These are phyloP conservation scores for sorghum (Sorghum bicolor) DNA, from an alignment of 176 grass and related monocot genomes.

Conservation along the genomic window Sorghum_bicolor_NCBIv3 NC_012874.2:7093501-7094000, in stretches of 20 bases:
- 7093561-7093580: too few relatives aligned
- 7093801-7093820: not conserved
- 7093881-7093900: slow-evolving; percentile 34
- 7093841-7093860: slow-evolving; percentile 40
- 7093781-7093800: slow-evolving; percentile 3
- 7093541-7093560: too few relatives aligned
- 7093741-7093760: slow-evolving; percentile 34
- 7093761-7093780: slow-evolving; percentile 37
- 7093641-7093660: too few relatives aligned
- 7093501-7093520: too few relatives aligned
- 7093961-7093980: not conserved
- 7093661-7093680: too few relatives aligned
- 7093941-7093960: slow-evolving; percentile 26
- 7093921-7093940: slow-evolving; percentile 44
- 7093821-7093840: not conserved
- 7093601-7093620: too few relatives aligned
- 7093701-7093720: not conserved
- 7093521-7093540: too few relatives aligned
- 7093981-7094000: not conserved
- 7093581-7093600: too few relatives aligned
- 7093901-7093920: slow-evolving; percentile 10
- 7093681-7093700: not conserved
- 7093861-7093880: slow-evolving; percentile 32
- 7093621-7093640: too few relatives aligned
- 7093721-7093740: slow-evolving; percentile 51